Conservation (phyloP, 2,329 filamentous ascomycete genomes). For the Aspergillus fructus region DNA sequence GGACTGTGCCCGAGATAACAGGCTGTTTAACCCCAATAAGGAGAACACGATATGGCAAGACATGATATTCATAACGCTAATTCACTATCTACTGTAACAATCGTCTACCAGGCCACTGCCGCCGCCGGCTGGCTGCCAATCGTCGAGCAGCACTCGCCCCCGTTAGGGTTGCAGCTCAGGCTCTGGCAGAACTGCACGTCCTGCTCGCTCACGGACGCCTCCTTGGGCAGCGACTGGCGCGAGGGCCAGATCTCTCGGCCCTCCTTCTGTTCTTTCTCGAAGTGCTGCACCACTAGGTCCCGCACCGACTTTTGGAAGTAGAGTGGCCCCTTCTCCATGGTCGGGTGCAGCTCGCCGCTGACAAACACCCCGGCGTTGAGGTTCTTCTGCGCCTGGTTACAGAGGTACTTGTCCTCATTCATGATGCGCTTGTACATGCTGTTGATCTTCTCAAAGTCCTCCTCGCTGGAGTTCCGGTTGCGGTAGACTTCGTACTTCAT, state of each 20-base stretch:
- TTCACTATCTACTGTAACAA: too few species aligned
- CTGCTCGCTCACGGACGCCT: conserved; percentile 26
- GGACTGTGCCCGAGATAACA: too few species aligned
- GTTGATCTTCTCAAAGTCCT: conserved; percentile 58
- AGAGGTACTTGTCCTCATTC: conserved; percentile 65
- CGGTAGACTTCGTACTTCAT: conserved; percentile 66
- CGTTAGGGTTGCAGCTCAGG: conserved; percentile 10
- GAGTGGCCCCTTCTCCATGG: conserved; percentile 57
- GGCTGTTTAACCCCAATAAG: too few species aligned
- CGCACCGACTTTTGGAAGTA: conserved; percentile 56
- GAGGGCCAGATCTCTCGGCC: conserved; percentile 56
- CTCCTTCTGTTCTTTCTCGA: conserved; percentile 44
- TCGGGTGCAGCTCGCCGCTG: conserved; percentile 61
- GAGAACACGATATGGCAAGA: too few species aligned
- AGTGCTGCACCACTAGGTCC: conserved; percentile 49
- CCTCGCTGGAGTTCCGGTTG: conserved; percentile 58
- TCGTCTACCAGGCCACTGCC: conserved; percentile 5
- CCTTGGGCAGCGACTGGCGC: conserved; percentile 30
- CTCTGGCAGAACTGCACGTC: conserved; percentile 34
- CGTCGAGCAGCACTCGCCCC: too few species aligned
- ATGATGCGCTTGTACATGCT: conserved; percentile 63
- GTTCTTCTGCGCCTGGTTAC: conserved; percentile 58
- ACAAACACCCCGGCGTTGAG: conserved; percentile 60
- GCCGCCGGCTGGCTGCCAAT: neutral
- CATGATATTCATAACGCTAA: too few species aligned